Conservation (phyloP, 2,329 filamentous ascomycete species). For the Phialocephala sp. region DNA sequence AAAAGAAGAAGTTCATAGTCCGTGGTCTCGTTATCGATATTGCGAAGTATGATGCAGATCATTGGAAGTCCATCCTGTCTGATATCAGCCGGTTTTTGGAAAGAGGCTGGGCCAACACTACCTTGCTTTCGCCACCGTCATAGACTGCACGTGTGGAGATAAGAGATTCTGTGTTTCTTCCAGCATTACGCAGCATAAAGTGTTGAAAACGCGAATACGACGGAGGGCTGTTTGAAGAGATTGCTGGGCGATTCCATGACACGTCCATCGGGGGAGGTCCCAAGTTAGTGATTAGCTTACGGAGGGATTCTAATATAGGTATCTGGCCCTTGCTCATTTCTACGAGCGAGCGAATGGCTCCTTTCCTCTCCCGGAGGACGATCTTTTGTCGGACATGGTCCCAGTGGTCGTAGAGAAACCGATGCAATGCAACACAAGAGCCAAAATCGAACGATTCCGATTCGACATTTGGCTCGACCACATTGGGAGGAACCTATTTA, state of each 20-base stretch:
- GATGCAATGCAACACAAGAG: conserved; percentile 71
- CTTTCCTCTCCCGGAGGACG: conserved; percentile 62
- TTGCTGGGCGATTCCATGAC: conserved; percentile 71
- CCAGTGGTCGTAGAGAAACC: conserved; percentile 75
- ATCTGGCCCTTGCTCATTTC: conserved; percentile 59
- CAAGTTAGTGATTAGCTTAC: conserved; percentile 68
- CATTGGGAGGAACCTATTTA: conserved; percentile 54
- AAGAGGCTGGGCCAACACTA: conserved; percentile 34
- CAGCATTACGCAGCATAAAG: conserved; percentile 74
- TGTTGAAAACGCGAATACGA: conserved; percentile 73
- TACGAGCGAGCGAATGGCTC: conserved; percentile 59
- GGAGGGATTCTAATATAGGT: conserved; percentile 63
- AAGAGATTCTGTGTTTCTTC: conserved; percentile 68
- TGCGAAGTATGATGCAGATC: conserved; percentile 70
- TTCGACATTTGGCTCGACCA: conserved; percentile 49
- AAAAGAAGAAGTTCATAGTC: conserved; percentile 71
- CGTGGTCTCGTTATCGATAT: conserved; percentile 69
- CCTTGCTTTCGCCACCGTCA: conserved; percentile 73
- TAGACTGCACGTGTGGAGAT: conserved; percentile 70
- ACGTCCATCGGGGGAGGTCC: conserved; percentile 71
- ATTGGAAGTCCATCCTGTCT: conserved; percentile 67
- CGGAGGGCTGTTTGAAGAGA: conserved; percentile 67
- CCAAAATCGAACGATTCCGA: conserved; percentile 70
- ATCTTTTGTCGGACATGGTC: conserved; percentile 71
- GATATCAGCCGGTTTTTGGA: conserved; percentile 20